Base-by-base conservation (phyloP, 2,329 filamentous ascomycete species). In the Colletotrichum gigasporum region DNA sequence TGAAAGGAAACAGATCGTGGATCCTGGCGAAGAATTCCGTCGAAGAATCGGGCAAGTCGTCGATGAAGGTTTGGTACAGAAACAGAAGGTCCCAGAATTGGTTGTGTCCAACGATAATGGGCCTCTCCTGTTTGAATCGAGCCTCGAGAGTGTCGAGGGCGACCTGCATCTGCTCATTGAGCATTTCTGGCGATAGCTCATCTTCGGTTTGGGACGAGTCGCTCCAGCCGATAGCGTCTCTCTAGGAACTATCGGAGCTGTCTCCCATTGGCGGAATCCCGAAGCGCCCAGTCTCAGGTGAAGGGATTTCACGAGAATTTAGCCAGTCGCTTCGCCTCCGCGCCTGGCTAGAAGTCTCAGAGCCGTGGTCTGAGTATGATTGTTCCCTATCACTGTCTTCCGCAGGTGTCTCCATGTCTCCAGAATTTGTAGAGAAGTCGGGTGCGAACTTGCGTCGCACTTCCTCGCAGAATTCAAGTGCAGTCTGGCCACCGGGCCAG, bases 51-150 rank as follows among this genome's bases (percentile, higher is more conserved):
- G 89, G 89, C 2, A 91, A 76, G 1, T 75, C 67, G 1, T 86
- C 86, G 51, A 90, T 79, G 72, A 91, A 91, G 2, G 82, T 83
- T n/a, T 80, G 75, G 72, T 90, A 88, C 34, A 91, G 74, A 69
- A 90, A 90, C 34, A 87, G 82, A 3, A 91, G 77, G 68, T 91
- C 88, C 2, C 84, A 83, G 67, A 91, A 86, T 63, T 87, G 79
- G 69, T 91, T 91, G 75, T 91, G 88, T 0, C 88, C 88, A 3
- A 91, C 80, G 0, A 91, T 69, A 1, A 87, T 68, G 0, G 75
- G 79, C 2, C 63, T 66, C 11, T 68, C 69, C 2, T 32, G 30
- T 45, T 73, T 72, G 2, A 82, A 66, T 18, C 65, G 71, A 6
- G 30, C 14, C 41, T 80, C 72, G 1, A 52, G 32, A 5, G 9